Conservation (phyloP, 2,329 filamentous ascomycete genomes). For the Rutstroemia sp. region DNA sequence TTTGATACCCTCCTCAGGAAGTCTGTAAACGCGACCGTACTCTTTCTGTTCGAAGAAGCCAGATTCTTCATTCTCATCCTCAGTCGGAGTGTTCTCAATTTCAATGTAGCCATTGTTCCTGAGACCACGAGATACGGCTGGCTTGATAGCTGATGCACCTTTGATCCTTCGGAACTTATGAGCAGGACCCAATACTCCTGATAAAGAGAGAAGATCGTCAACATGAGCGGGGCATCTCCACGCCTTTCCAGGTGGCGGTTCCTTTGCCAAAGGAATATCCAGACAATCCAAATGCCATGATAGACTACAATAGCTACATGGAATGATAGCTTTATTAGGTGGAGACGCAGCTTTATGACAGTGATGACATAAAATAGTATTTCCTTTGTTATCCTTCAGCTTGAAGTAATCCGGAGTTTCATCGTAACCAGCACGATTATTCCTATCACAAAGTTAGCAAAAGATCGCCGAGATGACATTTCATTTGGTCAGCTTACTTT, state of each 20-base stretch:
- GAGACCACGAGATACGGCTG: conserved; percentile 54
- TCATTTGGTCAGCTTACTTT: conserved; percentile 45
- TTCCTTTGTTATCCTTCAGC: conserved; percentile 63
- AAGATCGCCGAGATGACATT: conserved; percentile 5
- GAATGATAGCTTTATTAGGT: conserved; percentile 64
- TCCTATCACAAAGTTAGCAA: conserved; percentile 31
- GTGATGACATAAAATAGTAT: conserved; percentile 66
- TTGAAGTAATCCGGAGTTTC: conserved; percentile 60
- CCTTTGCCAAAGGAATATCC: conserved; percentile 72
- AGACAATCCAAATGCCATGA: conserved; percentile 92
- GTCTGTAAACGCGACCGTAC: conserved; percentile 57
- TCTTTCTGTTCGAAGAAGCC: conserved; percentile 52
- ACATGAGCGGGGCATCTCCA: conserved; percentile 89
- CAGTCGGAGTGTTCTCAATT: conserved; percentile 52
- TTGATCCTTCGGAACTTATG: conserved; percentile 57
- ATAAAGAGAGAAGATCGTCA: conserved; percentile 63
- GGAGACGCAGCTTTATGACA: conserved; percentile 61
- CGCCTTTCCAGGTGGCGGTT: conserved; percentile 62
- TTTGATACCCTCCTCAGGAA: conserved; percentile 58
- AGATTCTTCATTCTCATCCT: conserved; percentile 38
- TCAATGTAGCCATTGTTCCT: conserved; percentile 67
- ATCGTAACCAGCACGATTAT: conserved; percentile 44
- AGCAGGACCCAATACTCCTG: conserved; percentile 48
- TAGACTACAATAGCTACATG: conserved; percentile 75
- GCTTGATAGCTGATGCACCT: conserved; percentile 43